These are phyloP conservation scores for Thelonectria discophora DNA, from an alignment of 2,329 filamentous ascomycete genomes.

Conservation along the genomic window DNA sequence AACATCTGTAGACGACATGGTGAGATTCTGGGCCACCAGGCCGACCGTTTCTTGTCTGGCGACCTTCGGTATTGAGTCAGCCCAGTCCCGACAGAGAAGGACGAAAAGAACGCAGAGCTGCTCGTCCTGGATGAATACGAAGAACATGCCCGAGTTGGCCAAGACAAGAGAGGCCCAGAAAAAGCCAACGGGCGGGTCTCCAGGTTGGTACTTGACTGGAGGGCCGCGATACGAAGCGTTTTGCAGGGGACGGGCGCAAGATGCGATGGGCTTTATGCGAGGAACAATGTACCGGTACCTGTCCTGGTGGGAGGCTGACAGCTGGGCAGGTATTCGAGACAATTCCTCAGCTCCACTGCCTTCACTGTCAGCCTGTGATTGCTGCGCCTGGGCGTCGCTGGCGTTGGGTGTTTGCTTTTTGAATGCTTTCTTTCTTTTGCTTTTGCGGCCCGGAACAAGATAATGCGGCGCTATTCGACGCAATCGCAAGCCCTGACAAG, in stretches of 20 bases:
- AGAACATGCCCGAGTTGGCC: constrained; percentile 13
- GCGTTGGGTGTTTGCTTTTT: constrained; percentile 9
- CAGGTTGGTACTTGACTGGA: constrained; percentile 8
- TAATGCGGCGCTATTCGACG: neutral
- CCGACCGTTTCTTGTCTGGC: constrained; percentile 13
- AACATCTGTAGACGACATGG: constrained; percentile 9
- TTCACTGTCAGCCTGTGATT: neutral
- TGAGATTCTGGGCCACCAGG: constrained; percentile 14
- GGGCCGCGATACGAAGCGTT: constrained; percentile 38
- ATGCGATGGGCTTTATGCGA: constrained; percentile 38
- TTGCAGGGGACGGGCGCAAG: constrained; percentile 38
- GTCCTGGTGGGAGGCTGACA: constrained; percentile 22
- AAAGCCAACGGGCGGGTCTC: constrained; percentile 24
- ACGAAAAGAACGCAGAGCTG: constrained; percentile 17
- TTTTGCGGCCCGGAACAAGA: constrained; percentile 8
- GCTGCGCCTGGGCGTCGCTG: constrained; percentile 22
- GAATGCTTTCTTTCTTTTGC: neutral
- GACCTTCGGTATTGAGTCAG: constrained; percentile 4
- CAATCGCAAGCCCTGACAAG: constrained; percentile 3
- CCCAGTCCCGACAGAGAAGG: neutral
- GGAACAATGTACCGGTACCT: constrained; percentile 40
- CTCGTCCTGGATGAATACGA: constrained; percentile 23
- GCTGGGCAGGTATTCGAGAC: constrained; percentile 25
- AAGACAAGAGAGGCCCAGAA: constrained; percentile 14
- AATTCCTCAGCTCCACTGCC: constrained; percentile 10